A percentile compares a stretch with the other conserved stretches of the same genome.
Evolutionary conservation across 2,329 filamentous ascomycete species (phyloP).

Genomic region (Fusarium temperatum): DNA sequence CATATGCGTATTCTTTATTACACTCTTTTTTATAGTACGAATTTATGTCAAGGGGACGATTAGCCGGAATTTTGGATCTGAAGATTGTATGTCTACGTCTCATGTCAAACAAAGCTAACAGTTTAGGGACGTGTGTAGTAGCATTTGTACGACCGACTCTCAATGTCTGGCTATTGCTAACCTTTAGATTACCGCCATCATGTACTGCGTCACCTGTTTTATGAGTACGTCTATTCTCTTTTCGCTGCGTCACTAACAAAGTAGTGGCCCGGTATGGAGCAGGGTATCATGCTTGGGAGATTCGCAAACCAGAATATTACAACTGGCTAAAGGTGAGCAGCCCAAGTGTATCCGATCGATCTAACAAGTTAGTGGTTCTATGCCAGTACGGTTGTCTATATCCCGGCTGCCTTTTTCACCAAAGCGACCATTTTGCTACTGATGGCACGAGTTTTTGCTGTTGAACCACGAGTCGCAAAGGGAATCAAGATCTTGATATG

Average conservation of each 20-base stretch:
- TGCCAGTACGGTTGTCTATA: slow-evolving; percentile 31
- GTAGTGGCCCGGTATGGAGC: slow-evolving; percentile 31
- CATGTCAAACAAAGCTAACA: neutral
- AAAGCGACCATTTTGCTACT: slow-evolving; percentile 36
- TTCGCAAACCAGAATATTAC: slow-evolving; percentile 26
- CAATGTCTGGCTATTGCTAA: neutral
- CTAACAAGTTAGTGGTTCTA: slow-evolving; percentile 35
- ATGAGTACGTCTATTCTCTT: slow-evolving; percentile 16
- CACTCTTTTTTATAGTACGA: slow-evolving; percentile 19
- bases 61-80: slow-evolving; percentile 9
- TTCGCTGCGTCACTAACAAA: neutral
- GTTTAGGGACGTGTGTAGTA: slow-evolving; percentile 25
- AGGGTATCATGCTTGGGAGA: slow-evolving; percentile 37
- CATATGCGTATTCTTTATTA: slow-evolving; percentile 17
- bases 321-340: slow-evolving; percentile 28
- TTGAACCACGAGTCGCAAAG: slow-evolving; percentile 22
- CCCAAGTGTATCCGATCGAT: accelerated
- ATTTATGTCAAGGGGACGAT: slow-evolving; percentile 30
- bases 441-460: slow-evolving; percentile 36
- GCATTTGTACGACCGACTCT: slow-evolving; percentile 24
- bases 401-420: slow-evolving; percentile 35
- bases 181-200: slow-evolving; percentile 8
- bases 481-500: slow-evolving; percentile 30
- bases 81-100: slow-evolving; percentile 27
- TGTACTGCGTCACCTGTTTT: slow-evolving; percentile 19